Conservation (phyloP, 257 asterid species). For the Solanum clarkiae region DNA sequence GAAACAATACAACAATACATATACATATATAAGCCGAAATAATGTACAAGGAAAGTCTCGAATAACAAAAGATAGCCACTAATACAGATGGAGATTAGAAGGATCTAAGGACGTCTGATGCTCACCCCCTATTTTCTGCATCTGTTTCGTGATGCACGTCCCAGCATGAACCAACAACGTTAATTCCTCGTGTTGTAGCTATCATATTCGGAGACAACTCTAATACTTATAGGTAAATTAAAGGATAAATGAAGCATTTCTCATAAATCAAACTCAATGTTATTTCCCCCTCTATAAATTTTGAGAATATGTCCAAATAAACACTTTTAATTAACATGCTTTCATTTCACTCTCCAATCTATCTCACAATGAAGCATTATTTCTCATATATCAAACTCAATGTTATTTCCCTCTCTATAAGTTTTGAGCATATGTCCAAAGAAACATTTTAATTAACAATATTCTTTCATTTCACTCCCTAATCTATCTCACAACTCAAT, state of each 20-base stretch:
- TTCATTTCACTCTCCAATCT: neutral
- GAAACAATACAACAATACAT: too few relatives aligned
- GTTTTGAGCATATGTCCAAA: neutral
- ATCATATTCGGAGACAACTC: neutral
- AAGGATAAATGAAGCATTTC: neutral
- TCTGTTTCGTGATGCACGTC: too few relatives aligned
- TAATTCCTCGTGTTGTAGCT: too few relatives aligned
- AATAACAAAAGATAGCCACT: too few relatives aligned
- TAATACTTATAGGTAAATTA: neutral
- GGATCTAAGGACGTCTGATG: too few relatives aligned
- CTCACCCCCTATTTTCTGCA: too few relatives aligned
- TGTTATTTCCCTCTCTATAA: neutral
- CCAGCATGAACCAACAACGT: too few relatives aligned
- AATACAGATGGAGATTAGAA: too few relatives aligned
- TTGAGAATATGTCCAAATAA: neutral
- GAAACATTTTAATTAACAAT: neutral
- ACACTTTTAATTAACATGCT: neutral
- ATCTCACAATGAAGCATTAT: neutral
- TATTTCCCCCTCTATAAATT: neutral
- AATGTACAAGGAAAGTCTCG: too few relatives aligned
- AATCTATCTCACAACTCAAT: conserved; percentile 2
- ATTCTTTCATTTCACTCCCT: neutral
- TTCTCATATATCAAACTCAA: neutral
- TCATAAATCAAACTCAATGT: neutral
- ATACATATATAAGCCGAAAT: too few relatives aligned